Evolutionary conservation across 352 stramenopile species (phyloP).

Genomic region (Phytophthora pisi): DNA sequence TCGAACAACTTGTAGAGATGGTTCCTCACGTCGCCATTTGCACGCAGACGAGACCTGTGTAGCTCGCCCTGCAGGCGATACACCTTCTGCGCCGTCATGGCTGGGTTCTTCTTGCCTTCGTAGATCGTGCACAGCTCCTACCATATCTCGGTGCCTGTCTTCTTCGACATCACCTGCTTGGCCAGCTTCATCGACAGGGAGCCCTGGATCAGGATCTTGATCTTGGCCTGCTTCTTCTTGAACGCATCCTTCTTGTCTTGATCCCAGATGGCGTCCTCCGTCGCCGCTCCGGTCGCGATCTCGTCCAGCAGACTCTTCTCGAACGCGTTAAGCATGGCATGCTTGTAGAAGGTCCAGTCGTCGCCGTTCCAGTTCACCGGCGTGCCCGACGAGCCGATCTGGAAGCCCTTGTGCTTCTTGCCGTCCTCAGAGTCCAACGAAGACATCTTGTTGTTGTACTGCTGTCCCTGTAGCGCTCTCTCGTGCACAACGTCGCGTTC

Average conservation of each 20-base stretch:
- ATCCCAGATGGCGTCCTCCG: neutral
- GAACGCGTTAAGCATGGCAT: neutral
- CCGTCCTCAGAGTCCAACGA: conserved; percentile 1
- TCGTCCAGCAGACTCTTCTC: neutral
- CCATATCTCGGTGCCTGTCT: neutral
- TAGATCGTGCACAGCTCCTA: neutral
- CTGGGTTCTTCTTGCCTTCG: neutral
- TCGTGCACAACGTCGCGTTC: too few species aligned
- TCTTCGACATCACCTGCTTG: neutral
- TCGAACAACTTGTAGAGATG: neutral
- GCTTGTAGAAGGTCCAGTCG: conserved; percentile 26
- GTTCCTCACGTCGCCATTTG: neutral
- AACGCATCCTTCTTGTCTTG: neutral
- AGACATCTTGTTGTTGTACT: neutral
- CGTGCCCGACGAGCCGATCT: conserved; percentile 9
- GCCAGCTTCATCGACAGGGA: neutral
- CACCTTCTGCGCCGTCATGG: neutral
- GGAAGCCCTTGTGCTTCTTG: conserved; percentile 9
- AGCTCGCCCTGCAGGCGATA: neutral
- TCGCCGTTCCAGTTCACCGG: conserved; percentile 13
- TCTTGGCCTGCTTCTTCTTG: neutral
- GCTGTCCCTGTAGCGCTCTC: too few species aligned
- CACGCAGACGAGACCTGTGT: neutral
- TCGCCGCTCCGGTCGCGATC: neutral
- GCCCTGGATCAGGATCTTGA: neutral